phyloP scores from a whole-genome alignment of 176 grass and related monocot genomes.

The Alopecurus myosuroides region DNA sequence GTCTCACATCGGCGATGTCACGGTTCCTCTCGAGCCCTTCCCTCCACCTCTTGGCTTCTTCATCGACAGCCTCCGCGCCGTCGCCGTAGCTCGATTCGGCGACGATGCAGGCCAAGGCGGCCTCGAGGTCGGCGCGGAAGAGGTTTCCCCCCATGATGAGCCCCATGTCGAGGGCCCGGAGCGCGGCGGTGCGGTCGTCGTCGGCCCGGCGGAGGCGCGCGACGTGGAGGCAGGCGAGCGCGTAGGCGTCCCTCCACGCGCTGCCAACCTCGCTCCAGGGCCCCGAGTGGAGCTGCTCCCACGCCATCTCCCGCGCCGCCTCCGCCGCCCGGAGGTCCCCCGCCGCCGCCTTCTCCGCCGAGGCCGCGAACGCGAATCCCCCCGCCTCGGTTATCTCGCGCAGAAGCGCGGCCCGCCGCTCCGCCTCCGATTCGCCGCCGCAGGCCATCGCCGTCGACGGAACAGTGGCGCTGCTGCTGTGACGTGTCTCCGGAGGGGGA shows the following conservation, averaged over 20 bases:
- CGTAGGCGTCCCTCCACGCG: conserved; percentile 85
- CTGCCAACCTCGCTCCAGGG: conserved; percentile 68
- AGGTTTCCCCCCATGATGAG: conserved; percentile 83
- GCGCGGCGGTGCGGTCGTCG: conserved; percentile 38
- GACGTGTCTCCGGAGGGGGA: not conserved
- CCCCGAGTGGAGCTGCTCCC: conserved; percentile 95
- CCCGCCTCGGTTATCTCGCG: conserved; percentile 64
- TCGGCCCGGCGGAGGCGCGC: conserved; percentile 50
- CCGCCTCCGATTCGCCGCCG: conserved; percentile 19
- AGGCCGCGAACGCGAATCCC: conserved; percentile 82
- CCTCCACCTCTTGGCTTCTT: conserved; percentile 39
- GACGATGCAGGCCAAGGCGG: conserved; percentile 37
- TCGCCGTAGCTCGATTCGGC: not conserved
- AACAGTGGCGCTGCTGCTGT: not conserved
- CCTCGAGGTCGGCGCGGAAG: conserved; percentile 61
- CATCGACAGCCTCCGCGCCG: not conserved
- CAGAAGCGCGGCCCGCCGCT: conserved; percentile 42
- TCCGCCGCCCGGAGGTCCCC: conserved; percentile 78
- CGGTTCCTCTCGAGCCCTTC: conserved; percentile 56
- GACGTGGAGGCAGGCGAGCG: conserved; percentile 83
- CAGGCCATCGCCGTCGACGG: conserved; percentile 17
- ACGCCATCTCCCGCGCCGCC: conserved; percentile 90
- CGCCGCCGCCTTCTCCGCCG: conserved; percentile 59
- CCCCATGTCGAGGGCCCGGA: conserved; percentile 84
- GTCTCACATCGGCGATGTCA: conserved; percentile 60